phyloP scores from a whole-genome alignment of 371 early-diverging fungal genomes.

The Actinomortierella ambigua region DNA sequence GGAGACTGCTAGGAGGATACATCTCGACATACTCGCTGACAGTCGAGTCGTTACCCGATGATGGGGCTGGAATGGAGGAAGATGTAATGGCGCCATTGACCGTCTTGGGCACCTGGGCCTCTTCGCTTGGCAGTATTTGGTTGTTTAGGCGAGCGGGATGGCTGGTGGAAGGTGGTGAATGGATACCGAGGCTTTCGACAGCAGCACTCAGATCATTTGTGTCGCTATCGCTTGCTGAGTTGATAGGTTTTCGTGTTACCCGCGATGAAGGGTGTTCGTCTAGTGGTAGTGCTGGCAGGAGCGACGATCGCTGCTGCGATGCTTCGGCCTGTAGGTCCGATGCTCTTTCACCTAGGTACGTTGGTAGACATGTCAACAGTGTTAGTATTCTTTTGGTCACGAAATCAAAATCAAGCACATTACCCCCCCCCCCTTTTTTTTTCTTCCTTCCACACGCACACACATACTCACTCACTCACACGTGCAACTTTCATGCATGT shows the following conservation, averaged over 20 bases:
- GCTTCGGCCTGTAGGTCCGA: neutral
- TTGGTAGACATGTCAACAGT: too few relatives aligned
- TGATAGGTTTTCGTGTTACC: neutral
- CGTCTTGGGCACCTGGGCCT: slow-evolving; percentile 3
- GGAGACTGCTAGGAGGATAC: too few relatives aligned
- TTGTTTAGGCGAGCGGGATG: slow-evolving; percentile 23
- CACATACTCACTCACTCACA: too few relatives aligned
- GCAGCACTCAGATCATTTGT: slow-evolving; percentile 16
- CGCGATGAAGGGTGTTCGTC: slow-evolving; percentile 5
- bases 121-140: slow-evolving; percentile 5
- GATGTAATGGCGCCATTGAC: neutral
- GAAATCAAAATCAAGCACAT: too few relatives aligned
- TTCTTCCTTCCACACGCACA: too few relatives aligned
- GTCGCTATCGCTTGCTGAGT: slow-evolving; percentile 8
- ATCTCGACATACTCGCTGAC: too few relatives aligned
- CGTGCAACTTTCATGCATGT: too few relatives aligned
- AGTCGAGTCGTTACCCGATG: too few relatives aligned
- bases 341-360: neutral
- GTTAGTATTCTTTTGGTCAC: too few relatives aligned
- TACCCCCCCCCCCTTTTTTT: too few relatives aligned
- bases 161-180: slow-evolving; percentile 6
- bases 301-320: slow-evolving; percentile 14
- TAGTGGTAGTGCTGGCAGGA: slow-evolving; percentile 35
- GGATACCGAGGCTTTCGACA: slow-evolving; percentile 20
- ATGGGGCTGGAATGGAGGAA: too few relatives aligned